A percentile compares a stretch with the other conserved stretches of the same genome.
phyloP scores from a whole-genome alignment of 2,329 filamentous ascomycete species.

The Cytospora paraplurivora region DNA sequence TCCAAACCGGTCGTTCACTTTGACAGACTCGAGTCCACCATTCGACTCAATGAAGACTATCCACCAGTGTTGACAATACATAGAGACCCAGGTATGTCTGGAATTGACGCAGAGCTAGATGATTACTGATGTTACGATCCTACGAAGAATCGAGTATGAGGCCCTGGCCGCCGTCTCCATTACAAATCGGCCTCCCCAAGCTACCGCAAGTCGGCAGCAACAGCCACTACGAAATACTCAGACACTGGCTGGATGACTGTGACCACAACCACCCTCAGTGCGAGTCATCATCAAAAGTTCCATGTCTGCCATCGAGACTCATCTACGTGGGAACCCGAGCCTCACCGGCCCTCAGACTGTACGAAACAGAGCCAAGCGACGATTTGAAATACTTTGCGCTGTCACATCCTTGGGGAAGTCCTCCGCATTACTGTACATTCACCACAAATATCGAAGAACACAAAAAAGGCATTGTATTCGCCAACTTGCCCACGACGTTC shows the following conservation, averaged over 20 bases:
- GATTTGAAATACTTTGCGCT: constrained; percentile 32
- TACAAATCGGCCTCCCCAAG: constrained; percentile 20
- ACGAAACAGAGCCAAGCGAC: constrained; percentile 8
- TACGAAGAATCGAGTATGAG: neutral
- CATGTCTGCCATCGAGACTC: constrained; percentile 31
- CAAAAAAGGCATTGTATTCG: constrained; percentile 10
- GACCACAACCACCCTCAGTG: constrained; percentile 16
- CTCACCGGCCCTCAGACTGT: neutral
- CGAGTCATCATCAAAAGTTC: neutral
- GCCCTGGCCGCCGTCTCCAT: neutral
- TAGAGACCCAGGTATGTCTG: neutral
- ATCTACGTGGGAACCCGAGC: constrained; percentile 26
- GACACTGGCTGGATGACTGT: constrained; percentile 30
- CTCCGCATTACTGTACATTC: constrained; percentile 27
- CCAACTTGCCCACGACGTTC: constrained; percentile 24
- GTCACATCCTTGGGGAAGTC: constrained; percentile 34
- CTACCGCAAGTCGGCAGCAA: constrained; percentile 12
- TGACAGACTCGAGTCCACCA: constrained; percentile 6
- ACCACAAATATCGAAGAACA: constrained; percentile 7
- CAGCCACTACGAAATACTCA: constrained; percentile 28
- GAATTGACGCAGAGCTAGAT: neutral
- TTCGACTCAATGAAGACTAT: neutral
- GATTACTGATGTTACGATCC: neutral
- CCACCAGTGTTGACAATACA: constrained; percentile 13
- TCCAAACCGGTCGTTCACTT: neutral